phyloP scores from a whole-genome alignment of 1,284 basidiomycete species.

The Wolfiporia cocos region DNA sequence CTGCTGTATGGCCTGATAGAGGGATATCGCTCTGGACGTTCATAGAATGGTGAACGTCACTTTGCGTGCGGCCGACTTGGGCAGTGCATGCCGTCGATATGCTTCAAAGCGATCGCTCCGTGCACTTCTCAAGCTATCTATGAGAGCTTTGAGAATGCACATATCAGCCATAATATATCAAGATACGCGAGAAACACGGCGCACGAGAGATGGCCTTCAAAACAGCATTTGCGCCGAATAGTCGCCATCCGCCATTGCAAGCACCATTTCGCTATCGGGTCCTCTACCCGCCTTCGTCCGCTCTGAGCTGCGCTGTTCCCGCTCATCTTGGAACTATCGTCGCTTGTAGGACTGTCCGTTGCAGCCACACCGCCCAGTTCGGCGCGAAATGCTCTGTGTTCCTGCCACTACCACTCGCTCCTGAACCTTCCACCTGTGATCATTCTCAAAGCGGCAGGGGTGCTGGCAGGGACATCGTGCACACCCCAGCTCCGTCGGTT shows the following conservation, averaged over 20 bases:
- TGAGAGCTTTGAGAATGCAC: slow-evolving; percentile 63
- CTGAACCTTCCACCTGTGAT: not conserved
- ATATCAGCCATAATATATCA: not conserved
- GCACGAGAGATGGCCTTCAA: slow-evolving; percentile 77
- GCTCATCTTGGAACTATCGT: slow-evolving; percentile 15
- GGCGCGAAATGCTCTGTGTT: slow-evolving; percentile 6
- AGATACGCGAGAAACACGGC: slow-evolving; percentile 13
- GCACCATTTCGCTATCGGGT: slow-evolving; percentile 71
- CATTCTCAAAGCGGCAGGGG: not conserved
- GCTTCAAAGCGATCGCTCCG: slow-evolving; percentile 89
- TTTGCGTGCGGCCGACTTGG: slow-evolving; percentile 79
- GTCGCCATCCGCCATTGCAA: slow-evolving; percentile 81
- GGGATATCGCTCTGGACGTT: not conserved
- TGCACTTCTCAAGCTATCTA: slow-evolving; percentile 79
- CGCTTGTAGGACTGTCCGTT: slow-evolving; percentile 8
- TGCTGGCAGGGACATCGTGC: slow-evolving; percentile 13
- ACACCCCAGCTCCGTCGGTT: slow-evolving; percentile 17
- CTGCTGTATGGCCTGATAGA: slow-evolving; percentile 73
- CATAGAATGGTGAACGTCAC: slow-evolving; percentile 29
- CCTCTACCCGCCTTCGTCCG: slow-evolving; percentile 42
- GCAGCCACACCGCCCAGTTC: slow-evolving; percentile 14
- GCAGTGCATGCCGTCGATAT: slow-evolving; percentile 77
- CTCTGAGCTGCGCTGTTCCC: slow-evolving; percentile 20
- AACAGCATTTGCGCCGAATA: slow-evolving; percentile 74
- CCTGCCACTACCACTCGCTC: slow-evolving; percentile 2